Conservation (phyloP, 169 alveolate species). For the Theileria annulata region DNA sequence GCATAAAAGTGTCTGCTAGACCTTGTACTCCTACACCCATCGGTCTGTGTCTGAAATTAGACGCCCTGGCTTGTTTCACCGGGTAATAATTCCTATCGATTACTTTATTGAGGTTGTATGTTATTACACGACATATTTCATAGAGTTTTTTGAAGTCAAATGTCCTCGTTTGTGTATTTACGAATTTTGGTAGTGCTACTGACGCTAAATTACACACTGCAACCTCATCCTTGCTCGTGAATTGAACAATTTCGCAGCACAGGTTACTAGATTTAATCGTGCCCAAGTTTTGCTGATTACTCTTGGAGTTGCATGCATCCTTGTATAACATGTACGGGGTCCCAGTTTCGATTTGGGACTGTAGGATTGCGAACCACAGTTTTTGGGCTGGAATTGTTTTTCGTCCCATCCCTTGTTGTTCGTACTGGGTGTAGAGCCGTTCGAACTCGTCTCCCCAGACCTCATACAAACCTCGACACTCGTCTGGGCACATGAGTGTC, state of each 20-base stretch:
- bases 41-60: constrained; percentile 97
- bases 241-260: constrained; percentile 97
- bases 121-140: constrained; percentile 88
- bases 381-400: constrained; percentile 93
- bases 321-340: constrained; percentile 97
- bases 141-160: constrained; percentile 82
- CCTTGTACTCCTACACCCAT: constrained; percentile 99
- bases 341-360: constrained; percentile 98
- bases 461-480: constrained; percentile 93
- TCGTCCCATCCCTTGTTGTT: constrained; percentile 88
- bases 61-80: constrained; percentile 88
- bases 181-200: constrained; percentile 87
- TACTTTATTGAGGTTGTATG: constrained; percentile 92
- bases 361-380: constrained; percentile 95
- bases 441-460: constrained; percentile 95
- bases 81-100: constrained; percentile 97
- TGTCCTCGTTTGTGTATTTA: constrained; percentile 66
- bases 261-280: constrained; percentile 94
- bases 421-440: constrained; percentile 86
- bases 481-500: constrained; percentile 99
- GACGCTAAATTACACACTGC: constrained; percentile 99
- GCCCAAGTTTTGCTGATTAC: constrained; percentile 97
- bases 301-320: constrained; percentile 93
- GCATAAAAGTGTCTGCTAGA: constrained; percentile 95
- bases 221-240: constrained; percentile 94